Base-by-base conservation (phyloP, 2,329 filamentous ascomycete species). In the Dichotomopilus funicola region DNA sequence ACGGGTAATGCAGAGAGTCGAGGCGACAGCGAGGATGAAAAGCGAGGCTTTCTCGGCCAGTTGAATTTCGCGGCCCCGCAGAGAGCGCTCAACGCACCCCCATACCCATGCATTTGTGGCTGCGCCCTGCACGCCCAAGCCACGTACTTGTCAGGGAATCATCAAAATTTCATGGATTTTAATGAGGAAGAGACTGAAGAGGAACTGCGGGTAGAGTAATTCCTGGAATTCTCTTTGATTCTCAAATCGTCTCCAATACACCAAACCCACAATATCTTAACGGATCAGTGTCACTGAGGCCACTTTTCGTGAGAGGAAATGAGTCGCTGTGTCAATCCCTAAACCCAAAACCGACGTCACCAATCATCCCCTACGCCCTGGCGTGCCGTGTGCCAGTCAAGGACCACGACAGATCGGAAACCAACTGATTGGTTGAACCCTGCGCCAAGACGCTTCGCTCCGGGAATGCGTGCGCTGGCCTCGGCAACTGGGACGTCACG, bases 371-470 rank as follows among this genome's bases (percentile, higher is more conserved):
- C 10, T 34, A 44, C 41, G 5, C 49, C 49, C 34, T 8, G 49
- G 49, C n/a, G 49, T 51, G 38, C 7, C 8, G 33, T 12, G n/a
- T 7, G 8, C 49, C 31, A 43, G 33, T 12, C n/a, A 31, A 43
- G 38, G 8, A 9, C 8, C 37, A 38, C 37, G 12, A 38, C 12
- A 9, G 12, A 38, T 38, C 37, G 37, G 37, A 38, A 12, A 12
- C 37, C 37, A 13, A 11, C 40, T 35, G 8, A 50, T 50, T 50
- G 37, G 49, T 41, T 51, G 13, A 3, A n/a, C 33, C 40, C 49
- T 37, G 40, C 27, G 50, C 50, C 50, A 52, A 52, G 50, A 52
- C 42, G 42, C 50, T 38, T 46, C 50, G 27, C 43, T 46, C 50
- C 42, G 50, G 35, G 5, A 46, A 36, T 52, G 42, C 40, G 49